phyloP scores from a whole-genome alignment of 805 yeast species.

The Yamadazyma nakazawae region DNA sequence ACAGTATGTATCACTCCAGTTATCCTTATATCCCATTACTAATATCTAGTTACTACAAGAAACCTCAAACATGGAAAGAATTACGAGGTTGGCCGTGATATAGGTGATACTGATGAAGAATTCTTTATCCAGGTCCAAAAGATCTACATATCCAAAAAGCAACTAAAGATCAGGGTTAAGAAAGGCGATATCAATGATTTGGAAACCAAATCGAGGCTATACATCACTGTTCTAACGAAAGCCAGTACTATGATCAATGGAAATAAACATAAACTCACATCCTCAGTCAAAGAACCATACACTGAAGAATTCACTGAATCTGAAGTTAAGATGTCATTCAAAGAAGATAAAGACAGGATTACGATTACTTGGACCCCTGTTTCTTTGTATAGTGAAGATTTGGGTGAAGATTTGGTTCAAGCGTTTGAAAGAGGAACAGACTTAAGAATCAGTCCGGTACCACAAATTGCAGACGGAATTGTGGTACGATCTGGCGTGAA shows the following conservation, averaged over 20 bases:
- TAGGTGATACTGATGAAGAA: constrained; percentile 1
- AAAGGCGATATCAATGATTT: background rate
- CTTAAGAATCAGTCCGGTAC: background rate
- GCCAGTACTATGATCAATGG: constrained; percentile 13
- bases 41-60: background rate
- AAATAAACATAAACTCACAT: constrained; percentile 8
- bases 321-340: constrained; percentile 8
- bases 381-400: constrained; percentile 1
- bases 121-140: constrained; percentile 4
- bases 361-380: constrained; percentile 11
- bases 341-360: constrained; percentile 5
- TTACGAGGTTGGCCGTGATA: constrained; percentile 7
- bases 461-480: constrained; percentile 1
- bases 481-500: background rate
- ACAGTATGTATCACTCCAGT: constrained; percentile 2
- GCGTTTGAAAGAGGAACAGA: constrained; percentile 4
- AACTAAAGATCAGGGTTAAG: constrained; percentile 8
- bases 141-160: constrained; percentile 12
- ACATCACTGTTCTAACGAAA: constrained; percentile 6
- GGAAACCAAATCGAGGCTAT: constrained; percentile 5
- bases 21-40: background rate
- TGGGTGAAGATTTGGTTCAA: background rate
- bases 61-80: constrained; percentile 2
- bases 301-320: constrained; percentile 5
- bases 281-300: constrained; percentile 1